A percentile compares a stretch with the other conserved stretches of the same genome.
phyloP scores from a whole-genome alignment of 2,329 filamentous ascomycete species.

The Aspergillus chevalieri region DNA sequence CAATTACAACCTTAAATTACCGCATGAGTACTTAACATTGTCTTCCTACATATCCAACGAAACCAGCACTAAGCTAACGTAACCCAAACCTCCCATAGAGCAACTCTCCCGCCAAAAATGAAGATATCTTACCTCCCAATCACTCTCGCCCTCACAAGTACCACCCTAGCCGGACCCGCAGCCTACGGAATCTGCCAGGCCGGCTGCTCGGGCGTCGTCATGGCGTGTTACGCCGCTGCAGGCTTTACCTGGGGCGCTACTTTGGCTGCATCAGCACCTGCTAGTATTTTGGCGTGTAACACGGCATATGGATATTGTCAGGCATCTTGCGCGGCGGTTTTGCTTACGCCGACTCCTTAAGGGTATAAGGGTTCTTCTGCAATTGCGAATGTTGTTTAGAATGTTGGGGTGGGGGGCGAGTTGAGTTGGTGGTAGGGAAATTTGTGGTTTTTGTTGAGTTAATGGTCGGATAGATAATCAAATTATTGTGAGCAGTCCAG shows the following conservation, averaged over 20 bases:
- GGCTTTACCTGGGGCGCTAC: conserved; percentile 41
- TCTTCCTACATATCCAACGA: too few relatives aligned
- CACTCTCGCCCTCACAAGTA: neutral
- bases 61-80: too few relatives aligned
- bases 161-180: conserved; percentile 4
- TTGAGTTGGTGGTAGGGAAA: too few relatives aligned
- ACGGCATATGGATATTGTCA: conserved; percentile 39
- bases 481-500: neutral
- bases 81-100: too few relatives aligned
- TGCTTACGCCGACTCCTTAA: conserved; percentile 30
- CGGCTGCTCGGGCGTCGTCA: conserved; percentile 41
- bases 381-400: too few relatives aligned
- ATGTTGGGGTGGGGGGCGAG: too few relatives aligned
- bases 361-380: conserved; percentile 1
- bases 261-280: conserved; percentile 32
- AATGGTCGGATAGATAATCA: neutral
- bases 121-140: too few relatives aligned
- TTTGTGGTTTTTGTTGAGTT: too few relatives aligned
- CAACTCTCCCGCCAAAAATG: too few relatives aligned
- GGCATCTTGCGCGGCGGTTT: conserved; percentile 37
- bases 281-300: conserved; percentile 42
- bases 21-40: too few relatives aligned
- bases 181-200: conserved; percentile 44
- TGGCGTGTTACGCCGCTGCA: conserved; percentile 43
- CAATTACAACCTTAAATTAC: too few relatives aligned